phyloP scores from a whole-genome alignment of 2,329 filamentous ascomycete species.

The Exutisphaerella laricina region DNA sequence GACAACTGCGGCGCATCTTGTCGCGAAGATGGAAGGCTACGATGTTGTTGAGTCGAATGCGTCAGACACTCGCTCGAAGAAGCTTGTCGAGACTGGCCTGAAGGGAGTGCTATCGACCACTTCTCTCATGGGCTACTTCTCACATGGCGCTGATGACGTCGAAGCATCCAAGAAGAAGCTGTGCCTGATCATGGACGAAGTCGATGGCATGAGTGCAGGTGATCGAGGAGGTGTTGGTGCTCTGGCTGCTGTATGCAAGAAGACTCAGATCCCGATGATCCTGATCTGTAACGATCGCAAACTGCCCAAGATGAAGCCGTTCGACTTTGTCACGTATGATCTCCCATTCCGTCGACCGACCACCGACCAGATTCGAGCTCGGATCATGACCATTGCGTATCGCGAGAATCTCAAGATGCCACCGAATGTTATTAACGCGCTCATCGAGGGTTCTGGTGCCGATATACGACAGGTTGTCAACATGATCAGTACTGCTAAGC shows the following conservation, averaged over 20 bases:
- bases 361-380: constrained; percentile 80
- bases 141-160: constrained; percentile 73
- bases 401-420: constrained; percentile 85
- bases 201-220: constrained; percentile 97
- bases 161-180: constrained; percentile 83
- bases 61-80: constrained; percentile 93
- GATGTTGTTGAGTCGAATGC: constrained; percentile 94
- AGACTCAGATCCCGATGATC: constrained; percentile 90
- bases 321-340: constrained; percentile 79
- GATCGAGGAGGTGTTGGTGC: constrained; percentile 94
- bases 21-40: constrained; percentile 86
- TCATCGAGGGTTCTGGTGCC: constrained; percentile 92
- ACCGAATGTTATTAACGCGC: constrained; percentile 74
- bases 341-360: constrained; percentile 84
- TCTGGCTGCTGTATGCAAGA: constrained; percentile 88
- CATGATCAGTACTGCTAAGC: constrained; percentile 91
- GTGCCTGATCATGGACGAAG: constrained; percentile 96
- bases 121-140: constrained; percentile 83
- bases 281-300: constrained; percentile 95
- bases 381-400: constrained; percentile 92
- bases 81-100: constrained; percentile 83
- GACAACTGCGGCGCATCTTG: constrained; percentile 91
- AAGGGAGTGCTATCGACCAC: constrained; percentile 89
- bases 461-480: constrained; percentile 98
- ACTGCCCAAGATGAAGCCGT: constrained; percentile 96